These are phyloP conservation scores for Fusarium floridanum DNA, from an alignment of 2,329 filamentous ascomycete species.

Conservation along the genomic window DNA sequence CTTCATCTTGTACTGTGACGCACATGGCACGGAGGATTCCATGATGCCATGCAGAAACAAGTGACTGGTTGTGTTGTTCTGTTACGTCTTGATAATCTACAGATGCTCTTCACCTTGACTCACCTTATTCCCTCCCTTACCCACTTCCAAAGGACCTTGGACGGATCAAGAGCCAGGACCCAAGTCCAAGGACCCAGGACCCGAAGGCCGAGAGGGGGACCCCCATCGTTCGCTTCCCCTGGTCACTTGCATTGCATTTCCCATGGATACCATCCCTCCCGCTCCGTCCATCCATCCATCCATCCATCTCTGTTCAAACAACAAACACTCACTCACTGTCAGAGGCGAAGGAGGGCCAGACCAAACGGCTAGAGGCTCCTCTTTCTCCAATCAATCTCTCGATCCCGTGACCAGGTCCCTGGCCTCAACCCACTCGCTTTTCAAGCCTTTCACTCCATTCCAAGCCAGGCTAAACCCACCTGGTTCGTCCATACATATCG, in stretches of 20 bases:
- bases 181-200: not conserved
- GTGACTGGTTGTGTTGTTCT: not conserved
- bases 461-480: conserved; percentile 11
- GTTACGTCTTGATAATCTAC: not conserved
- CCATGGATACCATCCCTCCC: not conserved
- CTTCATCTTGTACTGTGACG: conserved; percentile 27
- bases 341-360: not conserved
- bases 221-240: conserved; percentile 11
- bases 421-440: conserved; percentile 8
- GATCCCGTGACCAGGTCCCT: conserved; percentile 24
- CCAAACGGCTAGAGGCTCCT: not conserved
- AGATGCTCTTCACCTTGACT: not conserved
- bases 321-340: not conserved
- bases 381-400: conserved; percentile 15
- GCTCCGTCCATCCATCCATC: not conserved
- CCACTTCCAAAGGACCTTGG: not conserved
- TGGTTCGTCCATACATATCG: conserved; percentile 6
- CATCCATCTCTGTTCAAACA: not conserved
- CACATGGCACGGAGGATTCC: conserved; percentile 20
- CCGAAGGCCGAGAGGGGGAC: not conserved
- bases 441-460: conserved; percentile 5
- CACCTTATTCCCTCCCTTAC: not conserved
- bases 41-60: conserved; percentile 11
- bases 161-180: not conserved
- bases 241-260: conserved; percentile 12